Percentiles rank a stretch among this genome's conserved stretches.
Evolutionary conservation across 441 rosid species (phyloP).

Genomic region (Corymbia citriodora): DNA sequence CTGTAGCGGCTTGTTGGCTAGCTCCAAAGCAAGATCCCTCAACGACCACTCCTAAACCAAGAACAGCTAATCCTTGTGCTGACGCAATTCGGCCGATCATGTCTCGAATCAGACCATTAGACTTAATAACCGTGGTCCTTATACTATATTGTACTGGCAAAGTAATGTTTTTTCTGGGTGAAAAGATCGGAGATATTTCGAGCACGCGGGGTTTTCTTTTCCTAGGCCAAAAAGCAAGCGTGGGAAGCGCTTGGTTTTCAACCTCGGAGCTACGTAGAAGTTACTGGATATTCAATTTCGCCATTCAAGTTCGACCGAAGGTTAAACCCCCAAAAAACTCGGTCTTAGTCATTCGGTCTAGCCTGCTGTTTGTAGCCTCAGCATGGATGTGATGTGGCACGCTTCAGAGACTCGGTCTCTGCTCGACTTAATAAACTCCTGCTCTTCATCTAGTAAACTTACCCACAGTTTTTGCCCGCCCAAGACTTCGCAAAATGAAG

Average conservation of each 20-base stretch:
- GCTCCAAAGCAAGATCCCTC: slow-evolving; percentile 26
- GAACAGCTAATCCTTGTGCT: neutral
- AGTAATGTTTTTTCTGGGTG: no score
- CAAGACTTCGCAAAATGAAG: neutral
- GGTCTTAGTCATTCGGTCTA: neutral
- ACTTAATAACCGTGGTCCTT: neutral
- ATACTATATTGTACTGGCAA: neutral
- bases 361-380: no score
- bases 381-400: no score
- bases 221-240: neutral
- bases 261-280: neutral
- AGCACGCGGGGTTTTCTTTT: neutral
- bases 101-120: neutral
- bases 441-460: neutral
- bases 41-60: slow-evolving; percentile 3
- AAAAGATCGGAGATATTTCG: neutral
- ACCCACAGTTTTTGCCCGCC: neutral
- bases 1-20: slow-evolving; percentile 30
- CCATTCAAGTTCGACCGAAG: neutral
- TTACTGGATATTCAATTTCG: neutral
- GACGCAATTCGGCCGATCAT: neutral
- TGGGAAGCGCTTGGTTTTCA: neutral
- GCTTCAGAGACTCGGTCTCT: neutral
- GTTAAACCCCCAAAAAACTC: neutral
- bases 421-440: neutral